These are phyloP conservation scores for Bruguiera gymnorhiza DNA, from an alignment of 345 rosid genomes.

Conservation along the genomic window DNA sequence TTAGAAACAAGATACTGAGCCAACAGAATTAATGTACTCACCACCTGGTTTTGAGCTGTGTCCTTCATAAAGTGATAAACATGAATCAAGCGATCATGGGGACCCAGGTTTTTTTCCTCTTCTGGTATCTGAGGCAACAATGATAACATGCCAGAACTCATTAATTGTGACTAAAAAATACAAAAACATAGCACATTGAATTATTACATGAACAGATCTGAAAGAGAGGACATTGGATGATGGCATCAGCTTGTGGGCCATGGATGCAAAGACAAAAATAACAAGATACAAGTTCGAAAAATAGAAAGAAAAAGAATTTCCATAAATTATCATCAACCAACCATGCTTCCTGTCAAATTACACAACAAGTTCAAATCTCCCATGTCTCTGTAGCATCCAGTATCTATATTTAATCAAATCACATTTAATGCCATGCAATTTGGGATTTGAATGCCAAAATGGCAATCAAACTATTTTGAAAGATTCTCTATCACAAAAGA, in stretches of 20 bases:
- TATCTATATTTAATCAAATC: neutral
- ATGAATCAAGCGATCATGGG: constrained; percentile 83
- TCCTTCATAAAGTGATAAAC: constrained; percentile 92
- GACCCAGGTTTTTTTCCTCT: constrained; percentile 92
- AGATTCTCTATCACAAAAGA: too few relatives aligned
- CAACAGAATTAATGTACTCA: constrained; percentile 7
- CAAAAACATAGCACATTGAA: too few relatives aligned
- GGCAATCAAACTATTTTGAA: too few relatives aligned
- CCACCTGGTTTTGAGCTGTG: constrained; percentile 72
- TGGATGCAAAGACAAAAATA: neutral
- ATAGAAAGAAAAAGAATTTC: neutral
- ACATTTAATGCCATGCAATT: too few relatives aligned
- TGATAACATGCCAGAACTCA: neutral
- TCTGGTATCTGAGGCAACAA: constrained; percentile 65
- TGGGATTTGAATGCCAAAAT: too few relatives aligned
- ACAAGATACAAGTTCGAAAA: neutral
- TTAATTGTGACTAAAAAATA: neutral
- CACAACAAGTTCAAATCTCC: neutral
- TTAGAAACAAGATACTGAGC: neutral
- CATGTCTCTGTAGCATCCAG: neutral
- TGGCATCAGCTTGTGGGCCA: neutral
- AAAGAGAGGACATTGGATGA: too few relatives aligned
- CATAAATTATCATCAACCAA: neutral
- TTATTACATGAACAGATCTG: too few relatives aligned
- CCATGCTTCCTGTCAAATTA: neutral